Conservation (phyloP, 2,329 filamentous ascomycete species). For the Nectriaceae sp. region DNA sequence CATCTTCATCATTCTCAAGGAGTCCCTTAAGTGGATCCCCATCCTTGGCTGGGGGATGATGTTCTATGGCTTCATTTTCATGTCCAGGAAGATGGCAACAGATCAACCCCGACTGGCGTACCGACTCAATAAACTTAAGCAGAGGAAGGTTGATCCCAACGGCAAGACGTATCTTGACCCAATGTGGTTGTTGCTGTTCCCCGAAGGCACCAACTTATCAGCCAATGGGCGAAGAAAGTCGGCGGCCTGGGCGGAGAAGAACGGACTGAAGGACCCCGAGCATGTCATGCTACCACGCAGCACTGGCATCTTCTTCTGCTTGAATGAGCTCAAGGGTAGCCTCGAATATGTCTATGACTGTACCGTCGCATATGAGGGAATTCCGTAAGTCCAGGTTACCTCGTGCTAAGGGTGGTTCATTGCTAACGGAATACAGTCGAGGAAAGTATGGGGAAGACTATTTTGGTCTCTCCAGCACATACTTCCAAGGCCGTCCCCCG, state of each 20-base stretch:
- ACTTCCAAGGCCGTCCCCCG: conserved; percentile 83
- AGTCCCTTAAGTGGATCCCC: conserved; percentile 80
- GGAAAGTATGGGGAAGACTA: conserved; percentile 87
- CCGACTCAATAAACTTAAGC: conserved; percentile 70
- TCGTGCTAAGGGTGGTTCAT: not conserved
- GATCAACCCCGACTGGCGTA: conserved; percentile 77
- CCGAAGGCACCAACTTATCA: conserved; percentile 83
- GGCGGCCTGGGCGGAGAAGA: conserved; percentile 75
- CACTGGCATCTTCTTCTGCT: conserved; percentile 77
- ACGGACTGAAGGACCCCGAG: conserved; percentile 68
- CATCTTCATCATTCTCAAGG: conserved; percentile 88
- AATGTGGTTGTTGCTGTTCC: conserved; percentile 90
- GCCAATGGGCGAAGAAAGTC: conserved; percentile 71
- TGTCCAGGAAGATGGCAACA: conserved; percentile 84
- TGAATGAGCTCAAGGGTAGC: conserved; percentile 72
- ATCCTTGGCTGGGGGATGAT: conserved; percentile 79
- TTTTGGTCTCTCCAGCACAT: conserved; percentile 84
- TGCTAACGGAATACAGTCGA: conserved; percentile 53
- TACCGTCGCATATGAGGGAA: conserved; percentile 92
- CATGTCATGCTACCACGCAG: conserved; percentile 78
- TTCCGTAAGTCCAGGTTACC: conserved; percentile 70
- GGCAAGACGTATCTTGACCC: conserved; percentile 65
- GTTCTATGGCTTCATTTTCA: conserved; percentile 88
- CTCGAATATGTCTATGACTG: conserved; percentile 90
- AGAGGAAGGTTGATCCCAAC: conserved; percentile 51